These are phyloP conservation scores for Thelonectria olida DNA, from an alignment of 2,329 filamentous ascomycete genomes.

Conservation along the genomic window DNA sequence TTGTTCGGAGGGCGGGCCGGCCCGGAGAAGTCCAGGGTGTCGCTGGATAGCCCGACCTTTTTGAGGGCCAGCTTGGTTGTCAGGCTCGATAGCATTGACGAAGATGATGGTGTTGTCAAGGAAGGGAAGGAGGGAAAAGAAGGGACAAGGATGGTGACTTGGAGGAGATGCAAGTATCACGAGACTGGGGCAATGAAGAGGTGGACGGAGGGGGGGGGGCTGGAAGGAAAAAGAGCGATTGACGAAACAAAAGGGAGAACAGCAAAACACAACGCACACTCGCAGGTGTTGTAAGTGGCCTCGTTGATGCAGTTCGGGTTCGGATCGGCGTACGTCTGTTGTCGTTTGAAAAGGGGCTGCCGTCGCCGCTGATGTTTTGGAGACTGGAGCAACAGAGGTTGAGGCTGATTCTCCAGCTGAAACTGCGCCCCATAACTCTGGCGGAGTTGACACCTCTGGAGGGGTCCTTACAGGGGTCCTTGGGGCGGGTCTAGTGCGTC, in stretches of 20 bases:
- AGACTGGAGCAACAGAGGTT: conserved; percentile 8
- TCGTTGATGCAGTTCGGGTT: conserved; percentile 10
- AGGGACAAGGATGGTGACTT: neutral
- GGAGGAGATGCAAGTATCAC: neutral
- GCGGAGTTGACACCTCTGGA: neutral
- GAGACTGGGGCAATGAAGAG: neutral
- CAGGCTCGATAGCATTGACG: conserved; percentile 63
- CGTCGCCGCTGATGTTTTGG: too few species aligned
- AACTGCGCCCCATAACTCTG: conserved; percentile 15
- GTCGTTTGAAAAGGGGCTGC: conserved; percentile 12
- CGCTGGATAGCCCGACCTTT: conserved; percentile 63
- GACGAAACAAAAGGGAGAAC: conserved; percentile 1
- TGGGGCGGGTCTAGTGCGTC: neutral
- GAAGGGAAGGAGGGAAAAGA: too few species aligned
- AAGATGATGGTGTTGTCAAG: too few species aligned
- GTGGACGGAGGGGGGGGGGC: neutral
- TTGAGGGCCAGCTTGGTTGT: conserved; percentile 67
- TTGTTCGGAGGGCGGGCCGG: conserved; percentile 42
- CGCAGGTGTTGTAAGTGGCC: neutral
- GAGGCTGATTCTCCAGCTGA: conserved; percentile 18
- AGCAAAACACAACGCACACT: neutral
- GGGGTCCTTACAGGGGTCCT: neutral
- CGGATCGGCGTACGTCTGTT: neutral
- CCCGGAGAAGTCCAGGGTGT: conserved; percentile 54
- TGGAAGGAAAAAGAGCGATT: conserved; percentile 5